Base-by-base conservation (phyloP, 169 alveolate species). In the Plasmodium cynomolgi region DNA sequence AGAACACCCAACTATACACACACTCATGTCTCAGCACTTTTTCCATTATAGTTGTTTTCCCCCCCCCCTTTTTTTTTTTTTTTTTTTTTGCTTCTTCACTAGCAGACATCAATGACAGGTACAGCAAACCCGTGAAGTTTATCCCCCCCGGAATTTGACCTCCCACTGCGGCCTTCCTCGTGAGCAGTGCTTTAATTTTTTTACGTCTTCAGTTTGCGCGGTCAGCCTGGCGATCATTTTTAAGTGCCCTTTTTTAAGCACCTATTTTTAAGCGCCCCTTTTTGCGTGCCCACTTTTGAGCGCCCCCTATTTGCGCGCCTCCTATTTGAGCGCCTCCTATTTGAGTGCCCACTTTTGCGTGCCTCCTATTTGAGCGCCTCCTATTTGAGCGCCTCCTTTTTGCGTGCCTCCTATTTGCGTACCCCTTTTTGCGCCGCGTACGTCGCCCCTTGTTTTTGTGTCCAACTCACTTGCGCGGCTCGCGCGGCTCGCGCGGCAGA, bases 81-180 rank as follows among this genome's bases (percentile, higher is more conserved):
- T 44, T 72, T 13, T 73, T 72, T 29, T 15, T 39, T 68, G 20
- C 17, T 44, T 56, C 17, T 29, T 20, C 44, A 58, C 72, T 88
- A 29, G 20, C 31, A 88, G 94, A 88, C 54, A 88, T 88, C 39
- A 80, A 80, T 71, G 94, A 88, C 37, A 20, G 88, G 41, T 88
- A 88, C 50, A 88, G 72, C 47, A 88, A 88, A 26, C 94, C 94
- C 9, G 94, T 88, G 88, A 88, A 88, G 74, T 88, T 88, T 26
- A 88, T 88, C 34, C 94, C 94, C 15, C 94, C 94, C 15, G 94
- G 94, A 17, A 88, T 88, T 77, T 88, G 73, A 29, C 33, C n/a
- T 62, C 39, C 37, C 47, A 2, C 84, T 33, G 6, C 1, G 20
- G 0, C 44, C 31, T 20, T 20, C 23, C 41, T 72, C 34, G 23